Percentiles rank a stretch among this genome's conserved stretches.
These are phyloP conservation scores for Salix brachista DNA, from an alignment of 345 rosid species.

Conservation along the genomic window DNA sequence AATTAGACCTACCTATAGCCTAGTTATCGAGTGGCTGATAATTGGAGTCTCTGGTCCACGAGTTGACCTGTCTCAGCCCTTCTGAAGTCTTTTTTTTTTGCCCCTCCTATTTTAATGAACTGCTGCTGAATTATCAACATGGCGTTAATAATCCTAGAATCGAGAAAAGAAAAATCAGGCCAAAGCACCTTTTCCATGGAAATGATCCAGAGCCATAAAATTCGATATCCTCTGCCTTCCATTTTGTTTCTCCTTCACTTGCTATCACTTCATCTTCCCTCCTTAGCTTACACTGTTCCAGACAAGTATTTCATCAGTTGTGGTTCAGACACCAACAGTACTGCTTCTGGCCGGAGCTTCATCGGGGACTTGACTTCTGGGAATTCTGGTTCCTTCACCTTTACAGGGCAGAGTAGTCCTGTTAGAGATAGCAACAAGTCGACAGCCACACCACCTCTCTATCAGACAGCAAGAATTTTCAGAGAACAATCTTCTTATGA, in stretches of 20 bases:
- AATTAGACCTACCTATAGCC: too few relatives aligned
- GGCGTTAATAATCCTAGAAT: not conserved
- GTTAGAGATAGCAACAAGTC: not conserved
- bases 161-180: not conserved
- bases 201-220: not conserved
- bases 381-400: slow-evolving; percentile 17
- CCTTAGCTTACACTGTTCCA: slow-evolving; percentile 30
- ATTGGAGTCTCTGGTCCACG: not conserved
- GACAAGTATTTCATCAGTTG: slow-evolving; percentile 48
- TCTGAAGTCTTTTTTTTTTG: not conserved
- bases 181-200: slow-evolving; percentile 9
- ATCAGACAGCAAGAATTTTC: slow-evolving; percentile 25
- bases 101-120: too few relatives aligned
- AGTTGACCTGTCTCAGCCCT: not conserved
- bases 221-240: not conserved
- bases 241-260: slow-evolving; percentile 22
- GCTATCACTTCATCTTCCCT: not conserved
- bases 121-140: too few relatives aligned
- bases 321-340: slow-evolving; percentile 30
- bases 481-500: slow-evolving; percentile 3
- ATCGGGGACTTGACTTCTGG: slow-evolving; percentile 29
- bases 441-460: slow-evolving; percentile 4
- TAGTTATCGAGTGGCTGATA: not conserved
- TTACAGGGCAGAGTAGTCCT: slow-evolving; percentile 11
- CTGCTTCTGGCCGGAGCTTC: slow-evolving; percentile 9